Evolutionary conservation across 163 green algal species (phyloP).

Genomic region (Volvox carteri): DNA sequence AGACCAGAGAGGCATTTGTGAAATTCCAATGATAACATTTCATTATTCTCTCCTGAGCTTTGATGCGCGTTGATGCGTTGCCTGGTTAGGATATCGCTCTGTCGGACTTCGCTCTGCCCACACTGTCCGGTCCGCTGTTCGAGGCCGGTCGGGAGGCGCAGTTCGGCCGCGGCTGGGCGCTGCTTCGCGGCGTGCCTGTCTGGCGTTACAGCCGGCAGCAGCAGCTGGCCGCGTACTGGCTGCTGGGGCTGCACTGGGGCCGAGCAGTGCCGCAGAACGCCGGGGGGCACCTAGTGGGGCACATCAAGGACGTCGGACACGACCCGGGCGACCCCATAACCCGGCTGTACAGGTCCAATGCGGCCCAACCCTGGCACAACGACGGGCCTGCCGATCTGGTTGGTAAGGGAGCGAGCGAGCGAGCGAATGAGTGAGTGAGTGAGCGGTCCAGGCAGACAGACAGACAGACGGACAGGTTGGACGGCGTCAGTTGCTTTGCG

Average conservation of each 20-base stretch:
- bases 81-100: constrained; percentile 57
- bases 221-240: constrained; percentile 75
- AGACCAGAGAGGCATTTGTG: too few relatives aligned
- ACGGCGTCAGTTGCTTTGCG: background rate
- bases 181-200: constrained; percentile 66
- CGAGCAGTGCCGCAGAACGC: constrained; percentile 70
- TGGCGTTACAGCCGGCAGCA: constrained; percentile 68
- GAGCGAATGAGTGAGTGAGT: background rate
- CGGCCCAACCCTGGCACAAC: constrained; percentile 89
- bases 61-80: too few relatives aligned
- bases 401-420: background rate
- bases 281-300: constrained; percentile 81
- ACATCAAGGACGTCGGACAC: constrained; percentile 85
- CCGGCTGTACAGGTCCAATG: constrained; percentile 84
- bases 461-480: background rate
- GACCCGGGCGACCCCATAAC: constrained; percentile 79
- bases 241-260: constrained; percentile 78
- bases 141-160: constrained; percentile 67
- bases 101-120: constrained; percentile 73
- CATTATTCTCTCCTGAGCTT: too few relatives aligned
- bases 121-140: constrained; percentile 72
- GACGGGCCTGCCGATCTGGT: constrained; percentile 70
- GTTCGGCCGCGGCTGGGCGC: constrained; percentile 74
- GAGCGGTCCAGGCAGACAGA: background rate
- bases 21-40: too few relatives aligned